A percentile compares a stretch with the other conserved stretches of the same genome.
phyloP scores from a whole-genome alignment of 805 yeast species.

The Pichia gijzeniarum region DNA sequence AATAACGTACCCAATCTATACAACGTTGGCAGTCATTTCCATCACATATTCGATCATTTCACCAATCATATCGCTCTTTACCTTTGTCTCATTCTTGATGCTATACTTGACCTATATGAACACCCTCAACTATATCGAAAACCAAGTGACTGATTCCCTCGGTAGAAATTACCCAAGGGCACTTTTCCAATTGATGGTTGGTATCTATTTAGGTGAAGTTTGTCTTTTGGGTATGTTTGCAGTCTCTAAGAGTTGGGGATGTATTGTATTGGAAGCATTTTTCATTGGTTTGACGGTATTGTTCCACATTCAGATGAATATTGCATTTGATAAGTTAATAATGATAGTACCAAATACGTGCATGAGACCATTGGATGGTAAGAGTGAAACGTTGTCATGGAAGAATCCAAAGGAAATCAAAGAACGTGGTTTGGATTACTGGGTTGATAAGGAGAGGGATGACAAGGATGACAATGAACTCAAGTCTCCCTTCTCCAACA shows the following conservation, averaged over 20 bases:
- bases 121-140: constrained; percentile 65
- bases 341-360: constrained; percentile 58
- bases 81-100: constrained; percentile 61
- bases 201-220: constrained; percentile 81
- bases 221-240: constrained; percentile 82
- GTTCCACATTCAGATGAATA: constrained; percentile 55
- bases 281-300: constrained; percentile 60
- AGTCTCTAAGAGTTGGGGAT: constrained; percentile 95
- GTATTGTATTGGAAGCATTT: constrained; percentile 69
- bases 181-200: constrained; percentile 79
- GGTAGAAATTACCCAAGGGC: constrained; percentile 88
- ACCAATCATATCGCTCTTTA: constrained; percentile 75
- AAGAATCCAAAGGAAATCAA: not conserved
- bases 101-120: constrained; percentile 74
- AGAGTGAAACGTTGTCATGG: constrained; percentile 55
- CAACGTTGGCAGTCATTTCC: constrained; percentile 62
- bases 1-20: constrained; percentile 68
- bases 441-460: not conserved
- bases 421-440: not conserved
- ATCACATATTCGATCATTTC: constrained; percentile 68
- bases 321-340: constrained; percentile 61
- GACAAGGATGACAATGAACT: not conserved
- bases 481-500: too few relatives aligned
- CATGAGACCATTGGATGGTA: constrained; percentile 74
- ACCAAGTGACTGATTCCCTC: constrained; percentile 64